Percentiles rank a stretch among this genome's conserved stretches.
These are phyloP conservation scores for Fusarium pininemorale DNA, from an alignment of 2,329 filamentous ascomycete species.

Conservation along the genomic window DNA sequence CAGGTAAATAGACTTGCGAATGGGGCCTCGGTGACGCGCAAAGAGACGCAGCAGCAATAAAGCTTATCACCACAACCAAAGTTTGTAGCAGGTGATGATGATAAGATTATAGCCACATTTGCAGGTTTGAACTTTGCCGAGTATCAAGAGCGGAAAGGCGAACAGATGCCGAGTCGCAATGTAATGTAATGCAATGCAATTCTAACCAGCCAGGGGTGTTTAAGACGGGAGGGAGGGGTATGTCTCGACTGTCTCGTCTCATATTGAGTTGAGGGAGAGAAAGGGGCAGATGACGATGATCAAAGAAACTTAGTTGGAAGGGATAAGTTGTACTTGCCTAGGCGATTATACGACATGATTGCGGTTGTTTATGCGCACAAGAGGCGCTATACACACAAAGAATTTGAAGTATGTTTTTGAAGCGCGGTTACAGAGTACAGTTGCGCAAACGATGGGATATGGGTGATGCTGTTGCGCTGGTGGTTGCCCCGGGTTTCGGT, in stretches of 20 bases:
- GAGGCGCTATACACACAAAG: conserved; percentile 26
- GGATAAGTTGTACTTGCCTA: conserved; percentile 64
- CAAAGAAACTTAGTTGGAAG: conserved; percentile 10
- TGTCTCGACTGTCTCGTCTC: conserved; percentile 36
- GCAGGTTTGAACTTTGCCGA: neutral
- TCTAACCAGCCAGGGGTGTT: conserved; percentile 28
- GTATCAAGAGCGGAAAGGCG: neutral
- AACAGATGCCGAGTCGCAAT: conserved; percentile 7
- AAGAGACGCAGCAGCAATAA: conserved; percentile 17
- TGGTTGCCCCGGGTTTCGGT: conserved; percentile 40
- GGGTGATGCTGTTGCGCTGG: conserved; percentile 4
- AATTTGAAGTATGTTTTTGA: neutral
- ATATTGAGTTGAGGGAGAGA: conserved; percentile 28
- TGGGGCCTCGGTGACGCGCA: conserved; percentile 31
- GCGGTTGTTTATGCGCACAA: conserved; percentile 39
- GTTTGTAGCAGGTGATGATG: neutral
- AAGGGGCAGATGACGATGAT: conserved; percentile 34
- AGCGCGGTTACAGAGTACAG: conserved; percentile 2
- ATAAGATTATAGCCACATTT: neutral
- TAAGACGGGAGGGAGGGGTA: conserved; percentile 33
- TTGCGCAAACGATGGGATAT: conserved; percentile 6
- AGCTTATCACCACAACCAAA: neutral
- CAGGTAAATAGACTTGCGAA: conserved; percentile 6
- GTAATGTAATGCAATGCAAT: conserved; percentile 16
- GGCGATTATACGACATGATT: conserved; percentile 77